Conservation (phyloP, 768 basidiomycete species). For the Pholiota microspora region DNA sequence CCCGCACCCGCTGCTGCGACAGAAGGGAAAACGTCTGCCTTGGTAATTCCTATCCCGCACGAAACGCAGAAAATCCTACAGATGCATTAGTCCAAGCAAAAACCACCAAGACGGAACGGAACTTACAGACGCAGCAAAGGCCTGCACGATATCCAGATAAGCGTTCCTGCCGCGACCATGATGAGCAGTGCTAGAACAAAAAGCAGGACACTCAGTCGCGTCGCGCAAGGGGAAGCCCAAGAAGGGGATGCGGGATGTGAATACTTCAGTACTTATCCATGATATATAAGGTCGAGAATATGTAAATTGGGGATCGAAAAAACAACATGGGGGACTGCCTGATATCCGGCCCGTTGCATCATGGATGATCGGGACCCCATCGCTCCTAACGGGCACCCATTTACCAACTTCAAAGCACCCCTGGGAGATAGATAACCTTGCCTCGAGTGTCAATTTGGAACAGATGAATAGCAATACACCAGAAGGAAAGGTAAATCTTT, state of each 20-base stretch:
- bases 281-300: background rate
- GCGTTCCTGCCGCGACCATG: constrained; percentile 34
- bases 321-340: background rate
- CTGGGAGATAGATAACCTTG: background rate
- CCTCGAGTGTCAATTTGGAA: background rate
- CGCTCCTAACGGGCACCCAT: background rate
- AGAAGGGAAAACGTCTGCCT: constrained; percentile 56
- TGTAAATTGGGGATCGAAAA: background rate
- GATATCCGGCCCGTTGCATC: background rate
- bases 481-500: no score
- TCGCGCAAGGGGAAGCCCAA: background rate
- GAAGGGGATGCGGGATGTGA: background rate
- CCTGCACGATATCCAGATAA: constrained; percentile 63
- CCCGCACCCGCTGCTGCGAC: constrained; percentile 58
- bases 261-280: background rate
- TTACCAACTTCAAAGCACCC: background rate
- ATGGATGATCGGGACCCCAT: background rate
- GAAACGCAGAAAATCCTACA: constrained; percentile 50
- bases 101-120: background rate
- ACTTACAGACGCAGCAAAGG: constrained; percentile 60
- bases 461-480: background rate
- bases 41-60: constrained; percentile 58
- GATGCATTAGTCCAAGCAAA: constrained; percentile 2
- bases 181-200: background rate
- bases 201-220: background rate